These are phyloP conservation scores for Metschnikowia baotianmanensis DNA, from an alignment of 805 yeast genomes.

Conservation along the genomic window DNA sequence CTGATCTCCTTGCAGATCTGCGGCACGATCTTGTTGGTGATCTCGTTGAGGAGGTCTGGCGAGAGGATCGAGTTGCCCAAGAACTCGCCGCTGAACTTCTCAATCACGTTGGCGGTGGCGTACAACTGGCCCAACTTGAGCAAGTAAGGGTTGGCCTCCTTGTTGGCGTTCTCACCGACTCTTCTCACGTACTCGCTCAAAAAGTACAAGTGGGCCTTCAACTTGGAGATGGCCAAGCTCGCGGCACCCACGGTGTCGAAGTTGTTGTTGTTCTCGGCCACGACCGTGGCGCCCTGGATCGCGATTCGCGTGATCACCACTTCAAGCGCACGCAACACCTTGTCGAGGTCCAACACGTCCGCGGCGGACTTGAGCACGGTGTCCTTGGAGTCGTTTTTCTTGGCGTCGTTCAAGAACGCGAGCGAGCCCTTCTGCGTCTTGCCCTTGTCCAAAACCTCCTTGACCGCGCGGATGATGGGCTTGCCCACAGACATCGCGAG, in stretches of 20 bases:
- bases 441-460: constrained; percentile 15
- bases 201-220: constrained; percentile 23
- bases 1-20: constrained; percentile 18
- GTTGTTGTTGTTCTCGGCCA: constrained; percentile 17
- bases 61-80: constrained; percentile 17
- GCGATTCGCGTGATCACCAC: constrained; percentile 22
- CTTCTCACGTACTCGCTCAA: constrained; percentile 16
- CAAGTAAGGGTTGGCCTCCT: constrained; percentile 17
- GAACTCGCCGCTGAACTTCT: constrained; percentile 21
- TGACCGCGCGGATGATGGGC: constrained; percentile 19
- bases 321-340: constrained; percentile 18
- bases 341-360: constrained; percentile 16
- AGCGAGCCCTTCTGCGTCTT: constrained; percentile 18
- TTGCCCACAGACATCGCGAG: constrained; percentile 23
- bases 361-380: constrained; percentile 8
- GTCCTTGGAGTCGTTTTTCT: constrained; percentile 16
- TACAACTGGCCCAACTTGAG: constrained; percentile 19
- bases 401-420: constrained; percentile 19
- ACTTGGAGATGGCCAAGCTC: constrained; percentile 19
- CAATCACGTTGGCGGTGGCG: constrained; percentile 19
- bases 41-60: constrained; percentile 16
- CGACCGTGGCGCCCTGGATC: constrained; percentile 18
- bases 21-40: constrained; percentile 18
- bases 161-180: constrained; percentile 11
- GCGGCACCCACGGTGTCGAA: constrained; percentile 22